Conservation (phyloP, 1,284 basidiomycete species). For the Moesziomyces parantarcticus region DNA sequence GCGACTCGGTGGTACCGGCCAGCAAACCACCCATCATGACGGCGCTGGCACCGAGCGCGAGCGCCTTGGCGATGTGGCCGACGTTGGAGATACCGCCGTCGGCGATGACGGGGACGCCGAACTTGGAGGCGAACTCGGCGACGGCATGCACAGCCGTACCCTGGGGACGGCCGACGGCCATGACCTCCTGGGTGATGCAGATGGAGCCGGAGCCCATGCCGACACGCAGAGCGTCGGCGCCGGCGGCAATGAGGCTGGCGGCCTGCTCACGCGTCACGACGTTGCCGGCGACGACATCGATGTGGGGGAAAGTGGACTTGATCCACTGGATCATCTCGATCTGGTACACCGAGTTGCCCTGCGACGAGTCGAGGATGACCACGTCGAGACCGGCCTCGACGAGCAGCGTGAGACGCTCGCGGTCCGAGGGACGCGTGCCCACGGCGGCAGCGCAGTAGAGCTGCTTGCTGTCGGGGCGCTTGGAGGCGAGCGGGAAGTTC, state of each 20-base stretch:
- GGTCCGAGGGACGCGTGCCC: conserved; percentile 90
- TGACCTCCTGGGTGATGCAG: conserved; percentile 99
- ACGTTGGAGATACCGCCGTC: conserved; percentile 97
- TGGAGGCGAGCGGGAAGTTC: conserved; percentile 93
- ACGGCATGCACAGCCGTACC: conserved; percentile 96
- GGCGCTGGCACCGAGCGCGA: conserved; percentile 90
- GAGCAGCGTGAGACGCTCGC: conserved; percentile 84
- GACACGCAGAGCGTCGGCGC: conserved; percentile 91
- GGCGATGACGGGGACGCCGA: conserved; percentile 97
- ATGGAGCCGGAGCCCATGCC: conserved; percentile 99
- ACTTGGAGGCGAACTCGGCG: conserved; percentile 89
- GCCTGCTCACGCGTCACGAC: conserved; percentile 98
- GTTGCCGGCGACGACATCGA: conserved; percentile 95
- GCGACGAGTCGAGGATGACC: conserved; percentile 92
- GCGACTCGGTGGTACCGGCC: conserved; percentile 95
- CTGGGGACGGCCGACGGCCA: conserved; percentile 98
- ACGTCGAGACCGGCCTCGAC: conserved; percentile 96
- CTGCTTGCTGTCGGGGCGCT: conserved; percentile 91
- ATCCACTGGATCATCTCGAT: conserved; percentile 96
- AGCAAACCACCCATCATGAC: conserved; percentile 99
- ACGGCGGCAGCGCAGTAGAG: conserved; percentile 97
- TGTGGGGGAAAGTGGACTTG: conserved; percentile 78
- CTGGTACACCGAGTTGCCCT: conserved; percentile 94
- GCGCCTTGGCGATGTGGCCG: conserved; percentile 96
- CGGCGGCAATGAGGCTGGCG: conserved; percentile 89